phyloP scores from a whole-genome alignment of 495 filamentous ascomycete genomes.

The Lasiosphaeris hirsuta region DNA sequence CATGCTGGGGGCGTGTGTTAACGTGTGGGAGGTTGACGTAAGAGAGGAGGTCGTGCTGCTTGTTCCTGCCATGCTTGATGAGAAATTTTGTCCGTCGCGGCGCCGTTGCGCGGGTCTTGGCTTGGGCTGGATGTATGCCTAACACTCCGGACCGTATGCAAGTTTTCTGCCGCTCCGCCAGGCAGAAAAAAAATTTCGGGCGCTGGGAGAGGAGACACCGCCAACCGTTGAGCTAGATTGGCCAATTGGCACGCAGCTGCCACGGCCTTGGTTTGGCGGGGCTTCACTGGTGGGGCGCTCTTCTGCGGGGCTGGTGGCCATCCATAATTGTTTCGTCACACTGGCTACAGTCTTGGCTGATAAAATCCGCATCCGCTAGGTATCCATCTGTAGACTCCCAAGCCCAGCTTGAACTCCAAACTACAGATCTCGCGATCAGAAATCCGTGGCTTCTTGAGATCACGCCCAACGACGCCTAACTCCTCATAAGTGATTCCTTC shows the following conservation, averaged over 20 bases:
- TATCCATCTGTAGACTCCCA: too few relatives aligned
- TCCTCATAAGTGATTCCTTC: too few relatives aligned
- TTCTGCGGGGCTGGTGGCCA: neutral
- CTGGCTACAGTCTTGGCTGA: too few relatives aligned
- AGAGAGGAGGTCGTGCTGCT: slow-evolving; percentile 50
- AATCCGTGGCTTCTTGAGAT: too few relatives aligned
- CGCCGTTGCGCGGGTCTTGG: neutral
- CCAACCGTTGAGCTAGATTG: slow-evolving; percentile 7
- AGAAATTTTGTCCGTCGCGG: neutral
- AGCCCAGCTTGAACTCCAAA: too few relatives aligned
- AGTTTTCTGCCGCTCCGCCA: neutral
- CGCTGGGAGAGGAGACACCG: slow-evolving; percentile 8
- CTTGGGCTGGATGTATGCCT: neutral
- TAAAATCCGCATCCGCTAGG: too few relatives aligned
- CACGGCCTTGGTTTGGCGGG: neutral
- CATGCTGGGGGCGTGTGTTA: slow-evolving; percentile 43
- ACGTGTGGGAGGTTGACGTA: slow-evolving; percentile 55
- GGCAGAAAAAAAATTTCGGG: slow-evolving; percentile 14
- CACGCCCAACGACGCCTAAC: too few relatives aligned
- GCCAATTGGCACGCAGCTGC: neutral
- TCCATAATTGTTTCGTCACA: neutral
- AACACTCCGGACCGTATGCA: neutral
- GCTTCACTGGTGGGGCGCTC: neutral
- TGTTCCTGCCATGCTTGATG: slow-evolving; percentile 42
- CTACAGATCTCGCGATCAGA: too few relatives aligned